Evolutionary conservation across 768 basidiomycete species (phyloP).

Genomic region (Fibroporia radiculosa): DNA sequence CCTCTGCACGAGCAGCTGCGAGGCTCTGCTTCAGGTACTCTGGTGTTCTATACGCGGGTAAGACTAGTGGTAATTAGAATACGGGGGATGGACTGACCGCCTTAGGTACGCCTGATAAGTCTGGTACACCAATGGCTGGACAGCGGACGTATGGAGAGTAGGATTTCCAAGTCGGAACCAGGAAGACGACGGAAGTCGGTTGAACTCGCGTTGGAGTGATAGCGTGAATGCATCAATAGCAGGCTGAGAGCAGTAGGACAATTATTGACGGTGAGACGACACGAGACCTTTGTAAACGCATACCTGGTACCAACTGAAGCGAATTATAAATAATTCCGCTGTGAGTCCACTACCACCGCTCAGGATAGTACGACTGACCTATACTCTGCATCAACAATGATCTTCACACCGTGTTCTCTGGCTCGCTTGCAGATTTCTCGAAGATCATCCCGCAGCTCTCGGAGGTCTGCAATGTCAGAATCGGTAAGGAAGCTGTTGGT

Average conservation of each 20-base stretch:
- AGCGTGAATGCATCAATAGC: slow-evolving; percentile 78
- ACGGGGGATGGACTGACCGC: slow-evolving; percentile 33
- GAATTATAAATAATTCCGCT: neutral
- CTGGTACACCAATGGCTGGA: slow-evolving; percentile 70
- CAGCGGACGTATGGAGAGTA: slow-evolving; percentile 4
- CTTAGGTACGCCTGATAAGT: slow-evolving; percentile 89
- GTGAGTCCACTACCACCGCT: neutral
- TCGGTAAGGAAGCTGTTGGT: slow-evolving; percentile 30
- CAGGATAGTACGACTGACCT: slow-evolving; percentile 30
- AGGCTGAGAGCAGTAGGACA: slow-evolving; percentile 35
- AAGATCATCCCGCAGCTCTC: slow-evolving; percentile 55
- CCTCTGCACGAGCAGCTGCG: slow-evolving; percentile 51
- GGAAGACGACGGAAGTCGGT: slow-evolving; percentile 29
- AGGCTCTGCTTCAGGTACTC: slow-evolving; percentile 60
- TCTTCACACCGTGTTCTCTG: slow-evolving; percentile 49
- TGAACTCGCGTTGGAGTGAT: slow-evolving; percentile 72
- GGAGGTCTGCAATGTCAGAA: slow-evolving; percentile 54
- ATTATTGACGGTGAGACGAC: neutral
- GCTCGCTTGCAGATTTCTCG: slow-evolving; percentile 58
- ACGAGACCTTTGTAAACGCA: neutral
- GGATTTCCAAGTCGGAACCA: neutral
- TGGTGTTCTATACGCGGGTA: slow-evolving; percentile 42
- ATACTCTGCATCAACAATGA: slow-evolving; percentile 85
- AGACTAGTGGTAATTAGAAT: neutral
- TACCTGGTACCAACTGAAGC: slow-evolving; percentile 36